A percentile compares a stretch with the other conserved stretches of the same genome.
These are phyloP conservation scores for Phaeosphaeria sp. DNA, from an alignment of 2,329 filamentous ascomycete species.

Conservation along the genomic window DNA sequence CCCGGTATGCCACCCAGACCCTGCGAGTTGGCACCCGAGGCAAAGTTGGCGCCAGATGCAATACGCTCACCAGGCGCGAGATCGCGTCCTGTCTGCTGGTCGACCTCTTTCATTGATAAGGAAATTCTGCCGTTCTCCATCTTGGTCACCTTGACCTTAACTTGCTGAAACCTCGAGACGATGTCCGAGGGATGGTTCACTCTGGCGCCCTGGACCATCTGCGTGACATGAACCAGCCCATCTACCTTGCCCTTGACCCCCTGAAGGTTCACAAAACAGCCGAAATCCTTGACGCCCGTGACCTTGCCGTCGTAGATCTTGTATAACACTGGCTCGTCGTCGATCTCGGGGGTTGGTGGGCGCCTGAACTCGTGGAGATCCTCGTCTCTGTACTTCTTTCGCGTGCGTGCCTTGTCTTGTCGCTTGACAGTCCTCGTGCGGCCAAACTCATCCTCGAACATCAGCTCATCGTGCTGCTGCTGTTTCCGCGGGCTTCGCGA, in stretches of 20 bases:
- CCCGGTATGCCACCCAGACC: slow-evolving; percentile 69
- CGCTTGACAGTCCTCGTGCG: slow-evolving; percentile 49
- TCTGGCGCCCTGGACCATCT: slow-evolving; percentile 81
- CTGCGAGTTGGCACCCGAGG: slow-evolving; percentile 81
- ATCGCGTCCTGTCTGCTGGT: slow-evolving; percentile 86
- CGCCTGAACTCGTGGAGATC: slow-evolving; percentile 68
- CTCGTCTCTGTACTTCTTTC: slow-evolving; percentile 43
- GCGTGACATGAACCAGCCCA: slow-evolving; percentile 91
- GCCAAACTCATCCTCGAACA: slow-evolving; percentile 67
- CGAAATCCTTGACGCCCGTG: slow-evolving; percentile 93
- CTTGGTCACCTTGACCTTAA: slow-evolving; percentile 92
- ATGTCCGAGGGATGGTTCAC: slow-evolving; percentile 93
- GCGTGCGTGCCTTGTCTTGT: slow-evolving; percentile 51
- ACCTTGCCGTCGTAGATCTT: slow-evolving; percentile 92
- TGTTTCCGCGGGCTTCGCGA: slow-evolving; percentile 58
- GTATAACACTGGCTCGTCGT: slow-evolving; percentile 79
- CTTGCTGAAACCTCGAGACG: slow-evolving; percentile 76
- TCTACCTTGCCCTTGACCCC: slow-evolving; percentile 88
- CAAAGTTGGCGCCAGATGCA: slow-evolving; percentile 60
- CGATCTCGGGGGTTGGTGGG: slow-evolving; percentile 74
- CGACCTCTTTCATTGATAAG: slow-evolving; percentile 96
- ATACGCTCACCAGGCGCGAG: slow-evolving; percentile 78
- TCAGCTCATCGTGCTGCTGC: slow-evolving; percentile 57
- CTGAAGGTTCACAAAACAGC: slow-evolving; percentile 90
- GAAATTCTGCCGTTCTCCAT: slow-evolving; percentile 83